These are phyloP conservation scores for Dictyostelium citrinum DNA, from an alignment of 78 protist genomes.

Conservation along the genomic window DNA sequence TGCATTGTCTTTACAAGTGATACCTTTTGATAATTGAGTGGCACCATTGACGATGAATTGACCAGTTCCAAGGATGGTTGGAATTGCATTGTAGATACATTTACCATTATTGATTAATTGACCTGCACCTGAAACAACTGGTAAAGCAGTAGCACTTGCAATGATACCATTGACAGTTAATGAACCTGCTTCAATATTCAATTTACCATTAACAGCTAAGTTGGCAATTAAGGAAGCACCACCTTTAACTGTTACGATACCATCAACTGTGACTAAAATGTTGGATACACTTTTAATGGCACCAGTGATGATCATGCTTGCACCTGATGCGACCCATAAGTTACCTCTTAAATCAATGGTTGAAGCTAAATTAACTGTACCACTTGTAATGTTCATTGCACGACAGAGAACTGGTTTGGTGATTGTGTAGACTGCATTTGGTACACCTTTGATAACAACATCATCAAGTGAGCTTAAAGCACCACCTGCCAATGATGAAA, in stretches of 20 bases:
- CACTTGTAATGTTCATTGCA: constrained; percentile 16
- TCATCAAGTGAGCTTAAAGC: constrained; percentile 29
- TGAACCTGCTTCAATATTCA: constrained; percentile 22
- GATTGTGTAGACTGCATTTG: constrained; percentile 5
- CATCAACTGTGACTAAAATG: constrained; percentile 17
- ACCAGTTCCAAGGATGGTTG: constrained; percentile 8
- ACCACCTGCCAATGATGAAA: constrained; percentile 5
- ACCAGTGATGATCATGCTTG: constrained; percentile 13
- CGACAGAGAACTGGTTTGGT: constrained; percentile 26
- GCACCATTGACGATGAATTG: constrained; percentile 15
- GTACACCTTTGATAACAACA: constrained; percentile 30
- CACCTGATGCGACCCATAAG: constrained; percentile 3
- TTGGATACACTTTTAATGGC: neutral
- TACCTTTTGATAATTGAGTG: constrained; percentile 20
- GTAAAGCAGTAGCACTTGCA: neutral
- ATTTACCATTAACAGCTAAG: neutral
- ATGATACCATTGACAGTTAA: constrained; percentile 12
- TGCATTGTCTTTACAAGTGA: constrained; percentile 3
- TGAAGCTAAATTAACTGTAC: constrained; percentile 13
- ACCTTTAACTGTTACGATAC: neutral
- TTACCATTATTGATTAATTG: constrained; percentile 28
- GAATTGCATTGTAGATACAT: constrained; percentile 27
- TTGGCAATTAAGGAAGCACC: neutral
- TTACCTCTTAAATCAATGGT: constrained; percentile 10
- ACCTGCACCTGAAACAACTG: constrained; percentile 8